Base-by-base conservation (phyloP, 306 rosid species). In the Psophocarpus tetragonolobus region DNA sequence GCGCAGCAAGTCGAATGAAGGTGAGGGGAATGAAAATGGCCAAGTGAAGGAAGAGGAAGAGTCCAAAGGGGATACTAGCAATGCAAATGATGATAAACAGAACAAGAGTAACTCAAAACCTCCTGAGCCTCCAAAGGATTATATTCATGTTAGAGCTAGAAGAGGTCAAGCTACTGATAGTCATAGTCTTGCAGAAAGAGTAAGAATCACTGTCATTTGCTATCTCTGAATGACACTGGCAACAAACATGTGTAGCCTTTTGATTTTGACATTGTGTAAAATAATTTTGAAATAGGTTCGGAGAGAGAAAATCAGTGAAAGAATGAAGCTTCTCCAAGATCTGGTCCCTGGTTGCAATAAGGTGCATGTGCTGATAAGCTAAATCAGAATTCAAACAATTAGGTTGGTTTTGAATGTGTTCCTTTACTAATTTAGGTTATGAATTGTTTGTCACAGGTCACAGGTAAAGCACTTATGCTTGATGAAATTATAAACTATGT, bases 151-250 rank as follows among this genome's bases (percentile, higher is more conserved):
- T 1, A 84, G 99, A 89, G 99, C 99, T 57, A 88, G 99, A 86
- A 88, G 99, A 62, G 99, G 99, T 36, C 99, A 96, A 84, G 99
- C 99, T 17, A 96, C 99, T 23, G 97, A 96, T 70, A 96, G 98
- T 87, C 99, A 96, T 67, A 96, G 99, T 76, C 97, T 96, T 72
- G 99, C 99, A 23, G 99, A 96, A 88, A 92, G 99, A 83, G 99
- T 96, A 83, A 77, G 90, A 71, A 75, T 60, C 26, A 51, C 9
- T 48, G 32, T 13, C 39, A 51, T 64, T 73, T 64, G 54, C 58
- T 27, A 21, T 35, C 58, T 8, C 5, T 29, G 36, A 51, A 58
- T 48, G 61, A 50, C 41, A n/a, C 64, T 66, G 15, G 12, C 44
- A 62, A 35, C 4, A 67, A 38, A 29, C 47, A 54, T n/a, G 56